Percentiles rank a stretch among this genome's conserved stretches.
Evolutionary conservation across 345 rosid species (phyloP).

Genomic region (Leavenworthia alabamica): DNA sequence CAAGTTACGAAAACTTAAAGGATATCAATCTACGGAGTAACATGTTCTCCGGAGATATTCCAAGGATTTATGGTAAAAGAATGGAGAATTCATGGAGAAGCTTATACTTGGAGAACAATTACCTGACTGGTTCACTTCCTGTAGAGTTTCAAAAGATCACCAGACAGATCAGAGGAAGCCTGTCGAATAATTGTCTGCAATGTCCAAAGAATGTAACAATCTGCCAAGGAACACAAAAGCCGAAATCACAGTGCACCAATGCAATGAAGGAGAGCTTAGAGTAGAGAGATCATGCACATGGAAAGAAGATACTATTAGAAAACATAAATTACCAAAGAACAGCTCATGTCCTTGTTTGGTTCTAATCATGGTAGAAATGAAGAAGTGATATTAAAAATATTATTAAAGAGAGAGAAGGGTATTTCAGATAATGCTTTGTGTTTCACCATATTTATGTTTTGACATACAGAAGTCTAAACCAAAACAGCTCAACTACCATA

Average conservation of each 20-base stretch:
- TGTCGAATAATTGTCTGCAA: constrained; percentile 45
- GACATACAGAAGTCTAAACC: background rate
- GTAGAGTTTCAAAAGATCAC: constrained; percentile 22
- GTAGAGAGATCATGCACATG: constrained; percentile 20
- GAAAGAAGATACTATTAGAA: background rate
- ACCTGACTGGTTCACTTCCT: constrained; percentile 42
- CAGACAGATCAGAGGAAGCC: constrained; percentile 38
- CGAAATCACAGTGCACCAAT: constrained; percentile 39
- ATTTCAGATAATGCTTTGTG: constrained; percentile 12
- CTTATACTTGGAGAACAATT: constrained; percentile 33
- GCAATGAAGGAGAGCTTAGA: constrained; percentile 18
- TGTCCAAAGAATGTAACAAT: constrained; percentile 31
- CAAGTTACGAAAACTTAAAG: constrained; percentile 28
- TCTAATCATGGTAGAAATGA: constrained; percentile 12
- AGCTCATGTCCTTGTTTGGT: constrained; percentile 15
- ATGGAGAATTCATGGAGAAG: constrained; percentile 43
- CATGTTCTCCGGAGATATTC: constrained; percentile 39
- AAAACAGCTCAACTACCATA: constrained; percentile 12
- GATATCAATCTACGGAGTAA: constrained; percentile 41
- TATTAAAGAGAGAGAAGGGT: constrained; percentile 4
- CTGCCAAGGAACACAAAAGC: constrained; percentile 47
- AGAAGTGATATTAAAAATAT: too few relatives aligned
- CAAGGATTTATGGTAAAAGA: constrained; percentile 34
- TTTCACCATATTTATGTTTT: constrained; percentile 18
- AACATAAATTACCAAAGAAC: background rate